phyloP scores from a whole-genome alignment of 306 rosid genomes.

The Styphnolobium japonicum region DNA sequence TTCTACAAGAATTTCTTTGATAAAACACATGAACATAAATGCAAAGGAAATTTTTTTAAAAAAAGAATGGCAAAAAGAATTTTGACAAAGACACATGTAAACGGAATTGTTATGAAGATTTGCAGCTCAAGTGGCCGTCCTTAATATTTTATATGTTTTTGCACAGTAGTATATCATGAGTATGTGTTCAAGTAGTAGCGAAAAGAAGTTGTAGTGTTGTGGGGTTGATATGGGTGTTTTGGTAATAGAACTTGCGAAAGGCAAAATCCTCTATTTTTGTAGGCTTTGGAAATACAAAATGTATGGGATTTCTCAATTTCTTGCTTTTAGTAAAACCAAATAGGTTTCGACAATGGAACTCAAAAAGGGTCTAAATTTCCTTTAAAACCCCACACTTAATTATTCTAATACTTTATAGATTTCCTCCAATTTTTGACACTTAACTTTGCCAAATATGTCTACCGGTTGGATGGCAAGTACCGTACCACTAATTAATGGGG shows the following conservation, averaged over 20 bases:
- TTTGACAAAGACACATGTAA: not conserved
- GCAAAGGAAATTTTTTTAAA: no score
- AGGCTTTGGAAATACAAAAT: slow-evolving; percentile 44
- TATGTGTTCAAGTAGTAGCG: not conserved
- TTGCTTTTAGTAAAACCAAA: slow-evolving; percentile 46
- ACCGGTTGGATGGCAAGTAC: slow-evolving; percentile 38
- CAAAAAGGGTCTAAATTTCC: not conserved
- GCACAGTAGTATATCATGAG: not conserved
- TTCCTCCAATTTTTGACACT: slow-evolving; percentile 22
- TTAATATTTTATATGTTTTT: no score
- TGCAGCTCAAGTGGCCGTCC: not conserved
- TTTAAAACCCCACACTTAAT: not conserved
- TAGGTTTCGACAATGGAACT: slow-evolving; percentile 34
- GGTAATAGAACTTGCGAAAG: slow-evolving; percentile 13
- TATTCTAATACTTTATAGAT: not conserved
- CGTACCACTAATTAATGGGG: slow-evolving; percentile 49
- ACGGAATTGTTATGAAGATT: not conserved
- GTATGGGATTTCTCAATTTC: slow-evolving; percentile 52
- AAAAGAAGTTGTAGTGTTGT: not conserved
- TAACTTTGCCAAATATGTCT: slow-evolving; percentile 43
- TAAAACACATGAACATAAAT: not conserved
- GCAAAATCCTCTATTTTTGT: slow-evolving; percentile 43
- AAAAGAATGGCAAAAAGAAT: not conserved
- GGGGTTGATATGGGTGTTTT: not conserved
- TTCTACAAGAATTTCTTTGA: no score